phyloP scores from a whole-genome alignment of 768 basidiomycete species.

The Trametes maxima region DNA sequence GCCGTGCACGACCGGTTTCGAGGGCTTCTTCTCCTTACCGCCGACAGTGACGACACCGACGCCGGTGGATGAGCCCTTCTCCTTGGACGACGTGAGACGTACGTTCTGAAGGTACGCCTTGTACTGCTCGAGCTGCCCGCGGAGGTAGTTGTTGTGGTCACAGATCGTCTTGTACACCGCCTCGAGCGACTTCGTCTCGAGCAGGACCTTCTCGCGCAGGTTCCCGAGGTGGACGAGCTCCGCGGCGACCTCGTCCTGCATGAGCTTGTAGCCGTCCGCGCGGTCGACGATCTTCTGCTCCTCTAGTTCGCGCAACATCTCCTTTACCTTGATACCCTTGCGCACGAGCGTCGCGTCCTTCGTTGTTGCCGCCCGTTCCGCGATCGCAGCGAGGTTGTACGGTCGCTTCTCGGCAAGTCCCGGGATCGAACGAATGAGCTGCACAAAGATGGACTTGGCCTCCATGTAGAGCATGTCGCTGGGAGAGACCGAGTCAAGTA shows the following conservation, averaged over 20 bases:
- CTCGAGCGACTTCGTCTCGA: constrained; percentile 91
- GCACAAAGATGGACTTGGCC: constrained; percentile 98
- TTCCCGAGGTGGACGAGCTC: constrained; percentile 97
- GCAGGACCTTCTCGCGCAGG: constrained; percentile 90
- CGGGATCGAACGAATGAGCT: constrained; percentile 94
- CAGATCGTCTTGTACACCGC: constrained; percentile 99
- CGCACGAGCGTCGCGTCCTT: constrained; percentile 96
- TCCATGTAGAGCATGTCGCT: constrained; percentile 99
- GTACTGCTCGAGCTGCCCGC: constrained; percentile 97
- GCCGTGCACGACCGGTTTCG: constrained; percentile 84
- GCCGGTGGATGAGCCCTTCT: constrained; percentile 83
- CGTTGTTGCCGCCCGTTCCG: constrained; percentile 94
- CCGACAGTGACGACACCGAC: constrained; percentile 96
- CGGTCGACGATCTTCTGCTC: constrained; percentile 85
- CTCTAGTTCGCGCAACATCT: constrained; percentile 96
- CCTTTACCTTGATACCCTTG: constrained; percentile 99
- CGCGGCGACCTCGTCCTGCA: constrained; percentile 96
- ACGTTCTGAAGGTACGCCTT: constrained; percentile 99
- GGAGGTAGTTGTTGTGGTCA: constrained; percentile 97
- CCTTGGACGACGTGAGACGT: constrained; percentile 84
- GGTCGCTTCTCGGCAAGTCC: constrained; percentile 82
- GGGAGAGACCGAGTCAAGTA: constrained; percentile 97
- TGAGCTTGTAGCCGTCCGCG: constrained; percentile 84
- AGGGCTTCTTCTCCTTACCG: constrained; percentile 94
- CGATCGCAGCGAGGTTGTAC: constrained; percentile 84